phyloP scores from a whole-genome alignment of 169 alveolate genomes.

The Cytauxzoon felis region DNA sequence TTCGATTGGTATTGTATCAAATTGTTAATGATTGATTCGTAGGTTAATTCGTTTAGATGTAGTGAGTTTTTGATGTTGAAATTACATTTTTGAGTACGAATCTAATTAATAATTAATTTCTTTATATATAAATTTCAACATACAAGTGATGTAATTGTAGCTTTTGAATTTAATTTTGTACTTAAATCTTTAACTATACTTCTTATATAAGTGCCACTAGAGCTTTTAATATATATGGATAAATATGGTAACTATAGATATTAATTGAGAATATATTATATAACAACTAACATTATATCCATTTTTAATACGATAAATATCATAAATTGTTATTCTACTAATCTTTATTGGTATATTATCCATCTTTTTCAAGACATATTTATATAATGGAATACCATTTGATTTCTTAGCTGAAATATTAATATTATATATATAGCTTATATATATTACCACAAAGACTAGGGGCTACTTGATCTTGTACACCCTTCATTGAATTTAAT shows the following conservation, averaged over 20 bases:
- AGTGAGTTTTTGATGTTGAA: constrained; percentile 20
- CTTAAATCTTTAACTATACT: constrained; percentile 70
- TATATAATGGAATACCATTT: constrained; percentile 59
- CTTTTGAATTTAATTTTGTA: constrained; percentile 52
- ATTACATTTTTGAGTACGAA: constrained; percentile 29
- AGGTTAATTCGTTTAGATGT: constrained; percentile 7
- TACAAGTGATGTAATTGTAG: constrained; percentile 63
- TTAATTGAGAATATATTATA: background rate
- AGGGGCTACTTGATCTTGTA: constrained; percentile 46
- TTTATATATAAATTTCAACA: background rate
- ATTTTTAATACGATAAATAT: constrained; percentile 21
- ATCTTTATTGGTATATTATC: constrained; percentile 41
- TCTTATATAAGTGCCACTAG: constrained; percentile 75
- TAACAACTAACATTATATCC: constrained; percentile 19
- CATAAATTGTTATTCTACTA: constrained; percentile 1
- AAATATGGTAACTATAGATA: constrained; percentile 63
- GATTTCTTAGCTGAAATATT: constrained; percentile 56
- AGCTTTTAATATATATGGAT: constrained; percentile 54
- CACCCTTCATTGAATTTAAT: constrained; percentile 33
- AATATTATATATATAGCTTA: background rate
- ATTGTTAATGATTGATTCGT: constrained; percentile 23
- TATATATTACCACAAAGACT: constrained; percentile 33
- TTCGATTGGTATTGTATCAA: no score
- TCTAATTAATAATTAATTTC: constrained; percentile 4
- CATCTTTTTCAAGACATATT: constrained; percentile 58